Evolutionary conservation across 164 flowering plant genomes (phyloP).

Genomic region (Magnolia kwangsiensis): DNA sequence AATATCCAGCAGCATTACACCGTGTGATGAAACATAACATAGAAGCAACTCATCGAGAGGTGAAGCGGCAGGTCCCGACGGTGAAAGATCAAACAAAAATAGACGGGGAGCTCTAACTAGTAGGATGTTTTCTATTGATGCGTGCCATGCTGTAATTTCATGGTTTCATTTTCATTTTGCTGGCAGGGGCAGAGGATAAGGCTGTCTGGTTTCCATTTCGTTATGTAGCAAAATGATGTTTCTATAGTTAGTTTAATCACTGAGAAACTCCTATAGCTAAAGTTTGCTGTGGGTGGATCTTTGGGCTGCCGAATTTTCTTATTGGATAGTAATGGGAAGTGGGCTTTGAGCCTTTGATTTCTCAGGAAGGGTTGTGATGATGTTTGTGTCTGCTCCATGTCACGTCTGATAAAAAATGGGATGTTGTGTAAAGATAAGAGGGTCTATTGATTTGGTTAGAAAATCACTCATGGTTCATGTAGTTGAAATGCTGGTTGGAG

Average conservation of each 20-base stretch:
- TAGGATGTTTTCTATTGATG: conserved; percentile 9
- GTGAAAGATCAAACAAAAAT: not conserved
- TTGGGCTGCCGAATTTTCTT: too few relatives aligned
- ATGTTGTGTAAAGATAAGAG: too few relatives aligned
- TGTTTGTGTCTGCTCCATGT: too few relatives aligned
- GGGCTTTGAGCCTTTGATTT: too few relatives aligned
- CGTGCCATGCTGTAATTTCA: not conserved
- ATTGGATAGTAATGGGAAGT: too few relatives aligned
- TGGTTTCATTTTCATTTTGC: conserved; percentile 11
- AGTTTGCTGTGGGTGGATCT: not conserved
- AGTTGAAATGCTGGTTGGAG: too few relatives aligned
- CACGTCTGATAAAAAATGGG: too few relatives aligned
- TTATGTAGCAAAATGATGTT: conserved; percentile 4
- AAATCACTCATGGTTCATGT: too few relatives aligned
- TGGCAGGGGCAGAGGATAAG: conserved; percentile 9
- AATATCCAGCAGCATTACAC: conserved; percentile 76
- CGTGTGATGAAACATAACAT: conserved; percentile 24
- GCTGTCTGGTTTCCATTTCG: conserved; percentile 5
- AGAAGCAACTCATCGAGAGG: too few relatives aligned
- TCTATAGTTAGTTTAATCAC: not conserved
- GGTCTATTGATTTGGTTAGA: too few relatives aligned
- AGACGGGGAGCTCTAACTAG: conserved; percentile 3
- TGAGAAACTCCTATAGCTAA: not conserved
- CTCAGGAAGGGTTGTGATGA: too few relatives aligned
- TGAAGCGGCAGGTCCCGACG: too few relatives aligned